phyloP scores from a whole-genome alignment of 306 rosid species.

The Coriaria nepalensis region DNA sequence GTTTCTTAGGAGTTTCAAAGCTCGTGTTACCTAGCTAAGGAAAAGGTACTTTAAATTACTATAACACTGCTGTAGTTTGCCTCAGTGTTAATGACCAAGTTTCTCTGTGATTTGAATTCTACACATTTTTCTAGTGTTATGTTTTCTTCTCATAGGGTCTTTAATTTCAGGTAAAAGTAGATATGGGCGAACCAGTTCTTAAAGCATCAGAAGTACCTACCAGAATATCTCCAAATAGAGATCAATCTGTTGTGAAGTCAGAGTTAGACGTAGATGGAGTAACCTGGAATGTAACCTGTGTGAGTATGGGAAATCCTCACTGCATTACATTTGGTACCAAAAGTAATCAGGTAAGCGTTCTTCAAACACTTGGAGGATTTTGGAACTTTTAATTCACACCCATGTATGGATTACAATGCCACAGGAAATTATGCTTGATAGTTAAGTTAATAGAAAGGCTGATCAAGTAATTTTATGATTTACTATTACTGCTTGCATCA shows the following conservation, averaged over 20 bases:
- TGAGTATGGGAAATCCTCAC: conserved; percentile 97
- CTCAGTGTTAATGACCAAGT: too few species aligned
- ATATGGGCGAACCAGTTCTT: conserved; percentile 92
- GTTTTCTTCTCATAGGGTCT: conserved; percentile 4
- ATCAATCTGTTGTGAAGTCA: conserved; percentile 47
- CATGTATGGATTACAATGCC: not conserved
- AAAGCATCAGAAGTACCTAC: conserved; percentile 80
- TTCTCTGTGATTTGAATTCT: too few species aligned
- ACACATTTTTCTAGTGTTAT: not conserved
- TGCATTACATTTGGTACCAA: conserved; percentile 58
- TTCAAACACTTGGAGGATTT: not conserved
- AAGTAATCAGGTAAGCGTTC: conserved; percentile 43
- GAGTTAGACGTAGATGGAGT: conserved; percentile 61
- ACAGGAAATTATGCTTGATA: too few species aligned
- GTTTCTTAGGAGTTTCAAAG: not conserved
- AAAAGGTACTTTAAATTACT: too few species aligned
- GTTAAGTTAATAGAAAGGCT: too few species aligned
- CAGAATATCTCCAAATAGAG: conserved; percentile 43
- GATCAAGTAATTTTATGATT: too few species aligned
- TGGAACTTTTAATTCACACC: not conserved
- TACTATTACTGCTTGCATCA: too few species aligned
- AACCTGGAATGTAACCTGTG: conserved; percentile 86
- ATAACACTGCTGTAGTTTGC: too few species aligned
- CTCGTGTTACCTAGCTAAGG: too few species aligned
- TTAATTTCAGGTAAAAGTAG: conserved; percentile 68